Evolutionary conservation across 805 yeast genomes (phyloP).

Genomic region (Ogataea trehalophila): DNA sequence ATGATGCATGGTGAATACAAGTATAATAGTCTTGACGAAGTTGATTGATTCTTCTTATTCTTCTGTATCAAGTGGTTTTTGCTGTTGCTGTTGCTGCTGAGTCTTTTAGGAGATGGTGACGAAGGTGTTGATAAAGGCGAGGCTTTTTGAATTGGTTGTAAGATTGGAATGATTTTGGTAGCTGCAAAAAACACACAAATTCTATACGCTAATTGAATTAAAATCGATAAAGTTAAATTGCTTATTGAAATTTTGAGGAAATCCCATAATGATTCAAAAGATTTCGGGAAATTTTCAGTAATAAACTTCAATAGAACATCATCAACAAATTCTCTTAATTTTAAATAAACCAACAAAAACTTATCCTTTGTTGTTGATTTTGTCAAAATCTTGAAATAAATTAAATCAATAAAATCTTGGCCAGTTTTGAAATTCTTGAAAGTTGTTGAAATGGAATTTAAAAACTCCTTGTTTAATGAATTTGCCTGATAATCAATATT

Average conservation of each 20-base stretch:
- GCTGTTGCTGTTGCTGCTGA: neutral
- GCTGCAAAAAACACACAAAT: conserved; percentile 85
- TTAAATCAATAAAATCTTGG: conserved; percentile 12
- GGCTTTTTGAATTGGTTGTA: conserved; percentile 25
- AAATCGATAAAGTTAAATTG: conserved; percentile 75
- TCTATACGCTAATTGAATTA: conserved; percentile 78
- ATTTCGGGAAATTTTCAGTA: conserved; percentile 48
- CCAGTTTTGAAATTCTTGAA: conserved; percentile 19
- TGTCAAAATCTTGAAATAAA: conserved; percentile 13
- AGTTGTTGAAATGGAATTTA: conserved; percentile 30
- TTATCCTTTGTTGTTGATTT: conserved; percentile 17
- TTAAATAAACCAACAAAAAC: conserved; percentile 15
- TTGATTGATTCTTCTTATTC: conserved; percentile 16
- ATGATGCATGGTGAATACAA: conserved; percentile 91
- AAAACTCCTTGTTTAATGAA: conserved; percentile 26
- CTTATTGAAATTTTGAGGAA: conserved; percentile 45
- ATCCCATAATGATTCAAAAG: conserved; percentile 51
- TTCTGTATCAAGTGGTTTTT: neutral
- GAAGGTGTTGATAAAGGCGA: conserved; percentile 18
- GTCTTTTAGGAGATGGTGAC: conserved; percentile 16
- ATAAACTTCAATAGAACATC: conserved; percentile 33
- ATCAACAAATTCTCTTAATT: conserved; percentile 23
- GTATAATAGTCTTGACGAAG: conserved; percentile 55
- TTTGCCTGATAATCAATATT: conserved; percentile 31
- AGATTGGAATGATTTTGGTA: conserved; percentile 79